Evolutionary conservation across 2,329 filamentous ascomycete species (phyloP).

Genomic region (Pyrenochaeta sp.): DNA sequence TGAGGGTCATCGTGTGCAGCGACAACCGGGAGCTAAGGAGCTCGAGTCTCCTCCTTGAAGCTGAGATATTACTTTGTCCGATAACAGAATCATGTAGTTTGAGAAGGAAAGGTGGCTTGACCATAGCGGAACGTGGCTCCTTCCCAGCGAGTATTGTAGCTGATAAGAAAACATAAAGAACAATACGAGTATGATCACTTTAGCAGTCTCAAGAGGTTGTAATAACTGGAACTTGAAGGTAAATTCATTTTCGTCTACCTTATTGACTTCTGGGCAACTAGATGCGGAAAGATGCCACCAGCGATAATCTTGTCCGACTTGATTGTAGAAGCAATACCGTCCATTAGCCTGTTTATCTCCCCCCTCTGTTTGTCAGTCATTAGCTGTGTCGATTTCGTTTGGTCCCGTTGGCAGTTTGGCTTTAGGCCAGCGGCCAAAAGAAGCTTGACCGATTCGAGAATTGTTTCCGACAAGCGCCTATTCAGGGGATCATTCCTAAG

Average conservation of each 20-base stretch:
- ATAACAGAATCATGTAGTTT: background rate
- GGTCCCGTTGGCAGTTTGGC: background rate
- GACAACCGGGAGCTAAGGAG: background rate
- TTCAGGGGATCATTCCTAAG: slow-evolving; percentile 6
- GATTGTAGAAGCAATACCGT: background rate
- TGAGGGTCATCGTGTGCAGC: background rate
- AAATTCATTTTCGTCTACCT: background rate
- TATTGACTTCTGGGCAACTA: background rate
- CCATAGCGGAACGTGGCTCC: too few relatives aligned
- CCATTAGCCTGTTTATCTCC: background rate
- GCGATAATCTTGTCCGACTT: background rate
- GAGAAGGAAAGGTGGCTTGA: too few relatives aligned
- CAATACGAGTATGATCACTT: background rate
- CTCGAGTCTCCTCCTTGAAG: background rate
- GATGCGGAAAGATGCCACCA: background rate
- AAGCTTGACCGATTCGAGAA: background rate
- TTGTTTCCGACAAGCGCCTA: slow-evolving; percentile 4
- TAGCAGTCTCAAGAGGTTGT: background rate
- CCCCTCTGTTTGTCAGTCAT: background rate
- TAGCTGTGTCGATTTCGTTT: background rate
- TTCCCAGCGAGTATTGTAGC: too few relatives aligned
- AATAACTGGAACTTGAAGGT: too few relatives aligned
- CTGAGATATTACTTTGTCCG: background rate
- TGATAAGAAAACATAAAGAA: too few relatives aligned
- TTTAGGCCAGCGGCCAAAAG: background rate